Evolutionary conservation across 2,329 filamentous ascomycete species (phyloP).

Genomic region (Sordariomycetes sp.): DNA sequence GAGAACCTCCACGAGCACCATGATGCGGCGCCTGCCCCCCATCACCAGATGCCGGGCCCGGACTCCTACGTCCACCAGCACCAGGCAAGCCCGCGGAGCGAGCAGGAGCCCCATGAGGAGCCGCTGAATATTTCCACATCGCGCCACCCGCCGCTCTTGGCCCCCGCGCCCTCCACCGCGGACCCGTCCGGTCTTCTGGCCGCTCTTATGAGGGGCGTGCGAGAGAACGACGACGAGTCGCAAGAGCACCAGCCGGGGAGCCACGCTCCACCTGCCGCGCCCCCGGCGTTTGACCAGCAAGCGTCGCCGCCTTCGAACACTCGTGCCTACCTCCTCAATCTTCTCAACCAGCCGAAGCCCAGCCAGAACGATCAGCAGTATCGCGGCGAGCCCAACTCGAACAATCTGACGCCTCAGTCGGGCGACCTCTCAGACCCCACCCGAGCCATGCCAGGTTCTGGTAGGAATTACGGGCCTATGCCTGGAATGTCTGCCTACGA

Average conservation of each 20-base stretch:
- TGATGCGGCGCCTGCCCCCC: conserved; percentile 11
- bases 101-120: conserved; percentile 11
- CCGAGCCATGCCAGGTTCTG: neutral
- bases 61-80: conserved; percentile 9
- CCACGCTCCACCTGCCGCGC: conserved; percentile 7
- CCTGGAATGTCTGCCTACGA: conserved; percentile 12
- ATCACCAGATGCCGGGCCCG: conserved; percentile 10
- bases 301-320: conserved; percentile 55
- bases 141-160: conserved; percentile 32
- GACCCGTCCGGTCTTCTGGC: conserved; percentile 49
- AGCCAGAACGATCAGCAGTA: conserved; percentile 41
- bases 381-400: conserved; percentile 12
- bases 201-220: conserved; percentile 47
- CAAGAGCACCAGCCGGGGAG: conserved; percentile 13
- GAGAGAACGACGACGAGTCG: conserved; percentile 27
- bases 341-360: conserved; percentile 71
- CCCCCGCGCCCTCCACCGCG: conserved; percentile 43
- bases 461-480: conserved; percentile 3
- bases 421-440: conserved; percentile 7
- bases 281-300: conserved; percentile 29
- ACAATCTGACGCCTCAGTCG: conserved; percentile 34
- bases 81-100: conserved; percentile 8
- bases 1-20: conserved; percentile 15
- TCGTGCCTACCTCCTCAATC: conserved; percentile 74
- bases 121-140: conserved; percentile 14